These are phyloP conservation scores for Fraxinus anomala DNA, from an alignment of 257 asterid species.

Conservation along the genomic window DNA sequence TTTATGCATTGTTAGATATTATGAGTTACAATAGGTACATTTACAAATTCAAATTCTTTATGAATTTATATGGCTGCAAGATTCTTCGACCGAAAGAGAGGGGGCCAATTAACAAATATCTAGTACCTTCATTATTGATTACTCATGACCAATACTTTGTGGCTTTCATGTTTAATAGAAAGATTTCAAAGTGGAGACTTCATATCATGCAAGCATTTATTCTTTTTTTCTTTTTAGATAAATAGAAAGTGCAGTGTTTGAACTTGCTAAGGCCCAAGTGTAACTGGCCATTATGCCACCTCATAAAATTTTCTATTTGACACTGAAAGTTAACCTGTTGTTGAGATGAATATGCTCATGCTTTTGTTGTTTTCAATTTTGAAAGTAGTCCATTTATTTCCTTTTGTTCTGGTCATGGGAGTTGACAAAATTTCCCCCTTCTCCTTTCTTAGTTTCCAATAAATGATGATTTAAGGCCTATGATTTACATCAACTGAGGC, in stretches of 20 bases:
- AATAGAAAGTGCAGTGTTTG: neutral
- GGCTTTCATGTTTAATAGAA: neutral
- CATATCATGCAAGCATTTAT: neutral
- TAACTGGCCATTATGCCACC: neutral
- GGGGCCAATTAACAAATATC: neutral
- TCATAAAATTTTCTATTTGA: neutral
- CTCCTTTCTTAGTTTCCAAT: constrained; percentile 3
- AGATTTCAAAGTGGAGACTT: neutral
- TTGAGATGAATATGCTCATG: neutral
- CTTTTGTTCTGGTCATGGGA: neutral
- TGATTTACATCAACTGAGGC: constrained; percentile 24
- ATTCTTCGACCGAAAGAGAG: neutral
- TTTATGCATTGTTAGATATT: neutral
- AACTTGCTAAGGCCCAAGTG: neutral
- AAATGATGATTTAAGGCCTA: constrained; percentile 16
- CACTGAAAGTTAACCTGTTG: neutral
- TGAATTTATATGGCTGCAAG: neutral
- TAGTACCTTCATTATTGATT: neutral
- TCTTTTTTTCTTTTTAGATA: neutral
- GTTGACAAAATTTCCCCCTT: neutral
- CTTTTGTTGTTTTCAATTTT: neutral
- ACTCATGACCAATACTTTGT: neutral
- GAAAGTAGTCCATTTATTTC: neutral
- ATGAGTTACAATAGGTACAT: neutral
- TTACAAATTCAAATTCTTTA: neutral